phyloP scores from a whole-genome alignment of 2,329 filamentous ascomycete genomes.

The Xylariaceae sp. region DNA sequence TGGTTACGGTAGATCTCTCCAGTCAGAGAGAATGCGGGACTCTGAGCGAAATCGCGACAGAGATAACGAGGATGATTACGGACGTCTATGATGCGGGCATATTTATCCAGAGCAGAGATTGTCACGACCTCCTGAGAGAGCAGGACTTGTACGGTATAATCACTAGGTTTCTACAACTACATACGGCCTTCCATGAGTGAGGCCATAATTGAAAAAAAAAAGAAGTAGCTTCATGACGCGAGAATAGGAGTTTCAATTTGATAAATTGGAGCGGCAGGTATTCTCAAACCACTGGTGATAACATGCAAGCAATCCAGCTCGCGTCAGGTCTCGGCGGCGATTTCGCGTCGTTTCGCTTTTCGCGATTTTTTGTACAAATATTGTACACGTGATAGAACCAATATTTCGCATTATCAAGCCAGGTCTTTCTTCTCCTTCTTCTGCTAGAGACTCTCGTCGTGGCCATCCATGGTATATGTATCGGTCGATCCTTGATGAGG shows the following conservation, averaged over 20 bases:
- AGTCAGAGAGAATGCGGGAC: constrained; percentile 39
- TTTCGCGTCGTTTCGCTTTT: neutral
- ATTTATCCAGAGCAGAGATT: constrained; percentile 11
- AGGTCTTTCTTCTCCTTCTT: neutral
- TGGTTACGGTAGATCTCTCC: constrained; percentile 75
- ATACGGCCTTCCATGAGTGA: neutral
- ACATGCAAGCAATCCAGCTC: constrained; percentile 2
- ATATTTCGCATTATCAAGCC: neutral
- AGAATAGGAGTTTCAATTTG: constrained; percentile 1
- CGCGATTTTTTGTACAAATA: constrained; percentile 15
- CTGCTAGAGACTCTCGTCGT: neutral
- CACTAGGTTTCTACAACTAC: neutral
- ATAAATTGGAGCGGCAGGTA: neutral
- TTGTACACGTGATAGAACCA: constrained; percentile 13
- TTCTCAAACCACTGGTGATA: neutral
- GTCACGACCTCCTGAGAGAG: constrained; percentile 21
- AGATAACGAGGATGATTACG: constrained; percentile 53
- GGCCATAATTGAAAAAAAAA: neutral
- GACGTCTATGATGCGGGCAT: constrained; percentile 46
- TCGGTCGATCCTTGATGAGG: neutral
- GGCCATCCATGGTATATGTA: neutral
- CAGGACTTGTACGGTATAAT: constrained; percentile 5
- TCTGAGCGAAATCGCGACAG: constrained; percentile 39
- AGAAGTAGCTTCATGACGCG: neutral
- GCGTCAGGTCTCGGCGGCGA: neutral